Evolutionary conservation across 1,139 yeast species (phyloP), one percentile per base, ranked within the genome.

Genomic region (Casaregolazyma lundiana): DNA sequence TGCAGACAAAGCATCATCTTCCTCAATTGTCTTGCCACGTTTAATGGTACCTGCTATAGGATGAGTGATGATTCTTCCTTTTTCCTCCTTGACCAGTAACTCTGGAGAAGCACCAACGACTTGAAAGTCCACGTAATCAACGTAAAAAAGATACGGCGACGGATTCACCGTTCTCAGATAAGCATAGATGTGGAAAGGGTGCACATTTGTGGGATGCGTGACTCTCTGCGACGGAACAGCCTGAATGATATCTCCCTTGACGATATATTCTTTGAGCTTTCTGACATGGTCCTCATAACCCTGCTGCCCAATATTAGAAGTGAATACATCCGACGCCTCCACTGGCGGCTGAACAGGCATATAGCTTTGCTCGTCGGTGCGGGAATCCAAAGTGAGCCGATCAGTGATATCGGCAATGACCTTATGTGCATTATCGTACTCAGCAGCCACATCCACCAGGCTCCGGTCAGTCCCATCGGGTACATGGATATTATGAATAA

Each of bases 101-200:
- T 92, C 98, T 1, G 98, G 98, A 16, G 97, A 88, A 0, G 98
- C 98, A 38, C 98, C 98, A 48, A 92, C 92, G 46, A 92, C 78
- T 65, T 90, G 96, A 71, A 92, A 92, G 56, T 88, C 97, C 49
- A 86, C 64, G 61, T 86, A 84, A 65, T 92, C 97, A 55, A 92
- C 82, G 68, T 89, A 92, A 65, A 92, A 92, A 72, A 92, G 76
- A 66, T 92, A 92, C 30, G 98, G 98, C 1, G 97, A 88, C 4
- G 98, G 98, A 67, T 94, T 92, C 45, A 94, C 97, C 0, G 96
- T 84, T 63, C 98, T 78, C 59, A 92, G 74, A 61, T 92, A 97
- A 56, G 95, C 83, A 68, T 90, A 94, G 43, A 94, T 85, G 69
- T 92, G 92, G 77, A 92, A 92, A 1, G 98, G 97, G 64, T 92